These are phyloP conservation scores for Suhomyces taliae DNA, from an alignment of 1,139 yeast genomes.

Conservation along the genomic window DNA sequence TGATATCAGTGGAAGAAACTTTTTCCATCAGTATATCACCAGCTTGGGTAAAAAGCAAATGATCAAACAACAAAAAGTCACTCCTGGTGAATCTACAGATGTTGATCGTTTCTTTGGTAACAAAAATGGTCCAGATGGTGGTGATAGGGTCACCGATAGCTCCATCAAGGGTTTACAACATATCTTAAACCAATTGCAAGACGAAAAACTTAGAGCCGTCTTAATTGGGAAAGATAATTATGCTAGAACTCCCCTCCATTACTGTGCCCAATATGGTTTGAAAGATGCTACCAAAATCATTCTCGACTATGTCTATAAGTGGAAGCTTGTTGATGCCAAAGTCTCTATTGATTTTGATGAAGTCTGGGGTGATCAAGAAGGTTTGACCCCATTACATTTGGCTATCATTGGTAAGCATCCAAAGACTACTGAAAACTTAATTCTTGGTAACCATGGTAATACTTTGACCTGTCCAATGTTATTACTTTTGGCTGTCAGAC, in stretches of 20 bases:
- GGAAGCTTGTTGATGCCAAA: slow-evolving; percentile 35
- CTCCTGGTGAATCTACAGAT: slow-evolving; percentile 40
- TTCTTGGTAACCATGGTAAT: slow-evolving; percentile 41
- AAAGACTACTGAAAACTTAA: slow-evolving; percentile 62
- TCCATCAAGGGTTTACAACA: slow-evolving; percentile 52
- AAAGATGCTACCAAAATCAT: slow-evolving; percentile 60
- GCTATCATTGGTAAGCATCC: slow-evolving; percentile 86
- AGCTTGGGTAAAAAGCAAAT: slow-evolving; percentile 62
- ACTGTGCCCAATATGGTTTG: slow-evolving; percentile 85
- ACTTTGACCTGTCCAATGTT: slow-evolving; percentile 48
- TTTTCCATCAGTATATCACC: slow-evolving; percentile 80
- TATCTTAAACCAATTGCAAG: slow-evolving; percentile 47
- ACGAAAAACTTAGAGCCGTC: slow-evolving; percentile 45
- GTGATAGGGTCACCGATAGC: slow-evolving; percentile 21
- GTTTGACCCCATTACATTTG: slow-evolving; percentile 77
- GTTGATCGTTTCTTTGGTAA: slow-evolving; percentile 32
- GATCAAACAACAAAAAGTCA: slow-evolving; percentile 24
- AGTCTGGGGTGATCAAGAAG: slow-evolving; percentile 83
- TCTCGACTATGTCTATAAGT: slow-evolving; percentile 40
- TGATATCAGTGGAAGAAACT: slow-evolving; percentile 80
- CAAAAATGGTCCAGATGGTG: slow-evolving; percentile 65
- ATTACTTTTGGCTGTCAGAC: slow-evolving; percentile 68
- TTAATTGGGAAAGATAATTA: slow-evolving; percentile 72
- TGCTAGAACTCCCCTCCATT: slow-evolving; percentile 83
- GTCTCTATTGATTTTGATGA: slow-evolving; percentile 58